Evolutionary conservation across 495 filamentous ascomycete species (phyloP), one percentile per base, ranked within the genome.

Genomic region (Penicillium pancosmium): DNA sequence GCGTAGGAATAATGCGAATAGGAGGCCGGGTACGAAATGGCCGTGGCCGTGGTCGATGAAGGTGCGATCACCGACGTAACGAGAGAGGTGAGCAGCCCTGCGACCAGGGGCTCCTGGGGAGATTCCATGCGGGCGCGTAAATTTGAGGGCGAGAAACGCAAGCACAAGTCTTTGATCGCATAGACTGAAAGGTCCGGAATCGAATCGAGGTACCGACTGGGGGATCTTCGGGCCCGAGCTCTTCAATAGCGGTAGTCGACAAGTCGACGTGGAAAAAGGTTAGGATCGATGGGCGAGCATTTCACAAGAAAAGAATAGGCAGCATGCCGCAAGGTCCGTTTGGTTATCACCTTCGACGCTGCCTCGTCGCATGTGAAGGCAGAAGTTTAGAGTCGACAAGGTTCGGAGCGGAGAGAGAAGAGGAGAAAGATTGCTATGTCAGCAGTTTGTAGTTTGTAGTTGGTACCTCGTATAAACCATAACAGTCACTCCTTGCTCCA

Each of bases 51-150:
- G 41, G 63, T 59, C 13, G 70, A 60, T 23, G 27, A 31, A 31
- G 27, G 27, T 31, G 27, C 27, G 27, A 31, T 31, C 27, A 31
- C 27, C 6, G 27, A 31, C 27, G 70, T 63, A 18, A 63, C 52
- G 49, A 77, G 54, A 23, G 70, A 62, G 8, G 71, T 59, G 10
- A 78, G 64, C 65, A 73, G 63, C 51, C 59, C 62, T 38, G 63
- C 59, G 34, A 59, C 57, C 43, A 69, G 31, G 13, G 56, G 58
- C 35, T 55, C 40, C 48, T 70, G 68, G 18, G 51, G 50, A 6
- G 49, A 64, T 44, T 55, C 63, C 68, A 70, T 70, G 31, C 56
- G 11, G 51, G 38, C 50, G 25, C 21, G 46, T 54, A n/a, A 50
- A 47, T 19, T 23, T 31, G 25, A 53, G n/a, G 52, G n/a, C 41